These are phyloP conservation scores for Phytopythium sindhum DNA, from an alignment of 352 stramenopile genomes.

Conservation along the genomic window DNA sequence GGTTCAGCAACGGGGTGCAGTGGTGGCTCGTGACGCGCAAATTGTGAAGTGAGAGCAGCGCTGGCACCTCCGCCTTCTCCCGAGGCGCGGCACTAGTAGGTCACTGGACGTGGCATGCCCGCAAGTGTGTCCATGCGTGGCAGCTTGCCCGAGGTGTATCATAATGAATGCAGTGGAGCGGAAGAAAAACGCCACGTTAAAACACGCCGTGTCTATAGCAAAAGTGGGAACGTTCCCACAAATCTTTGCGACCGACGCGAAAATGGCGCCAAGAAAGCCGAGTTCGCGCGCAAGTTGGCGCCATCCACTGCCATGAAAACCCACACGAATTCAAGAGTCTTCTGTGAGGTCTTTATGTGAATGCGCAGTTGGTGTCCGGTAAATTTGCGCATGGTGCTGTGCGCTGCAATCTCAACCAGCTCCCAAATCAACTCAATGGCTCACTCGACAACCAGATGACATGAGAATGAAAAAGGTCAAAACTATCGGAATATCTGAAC, in stretches of 20 bases:
- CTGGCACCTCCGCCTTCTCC: not conserved
- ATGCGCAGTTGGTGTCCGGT: no score
- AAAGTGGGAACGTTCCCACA: not conserved
- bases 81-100: not conserved
- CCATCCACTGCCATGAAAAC: no score
- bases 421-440: no score
- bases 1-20: not conserved
- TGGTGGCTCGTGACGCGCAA: not conserved
- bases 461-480: no score
- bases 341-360: no score
- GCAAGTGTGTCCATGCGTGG: not conserved
- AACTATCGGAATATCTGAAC: no score
- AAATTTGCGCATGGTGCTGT: no score
- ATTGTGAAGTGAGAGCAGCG: not conserved
- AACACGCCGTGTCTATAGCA: not conserved
- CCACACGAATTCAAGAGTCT: no score
- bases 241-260: not conserved
- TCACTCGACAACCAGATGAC: no score
- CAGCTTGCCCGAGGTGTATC: not conserved
- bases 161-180: not conserved
- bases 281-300: not conserved
- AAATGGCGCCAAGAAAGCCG: not conserved
- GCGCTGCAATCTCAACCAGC: no score
- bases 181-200: not conserved
- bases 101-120: not conserved